Conservation (phyloP, 2,329 filamentous ascomycete species). For the Ambrosiella cleistominuta region DNA sequence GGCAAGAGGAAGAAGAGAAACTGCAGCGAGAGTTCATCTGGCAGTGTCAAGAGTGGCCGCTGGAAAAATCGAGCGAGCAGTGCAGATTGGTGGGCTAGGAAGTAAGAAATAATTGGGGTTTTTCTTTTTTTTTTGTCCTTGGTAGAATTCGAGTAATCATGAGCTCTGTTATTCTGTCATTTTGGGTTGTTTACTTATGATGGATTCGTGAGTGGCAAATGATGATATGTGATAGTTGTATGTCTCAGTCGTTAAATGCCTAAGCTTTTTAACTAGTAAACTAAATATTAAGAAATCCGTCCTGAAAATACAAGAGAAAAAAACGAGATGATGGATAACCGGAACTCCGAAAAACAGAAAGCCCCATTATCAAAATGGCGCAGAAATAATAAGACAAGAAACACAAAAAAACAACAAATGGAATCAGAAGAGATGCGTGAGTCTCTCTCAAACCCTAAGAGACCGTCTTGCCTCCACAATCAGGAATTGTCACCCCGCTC, state of each 20-base stretch:
- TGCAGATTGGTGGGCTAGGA: not conserved
- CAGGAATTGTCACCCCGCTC: conserved; percentile 64
- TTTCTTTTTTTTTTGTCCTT: not conserved
- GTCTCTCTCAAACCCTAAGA: conserved; percentile 14
- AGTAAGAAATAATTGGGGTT: too few relatives aligned
- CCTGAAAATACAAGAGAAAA: not conserved
- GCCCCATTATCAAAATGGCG: not conserved
- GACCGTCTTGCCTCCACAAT: conserved; percentile 62
- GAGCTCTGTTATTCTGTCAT: not conserved
- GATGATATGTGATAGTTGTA: too few relatives aligned
- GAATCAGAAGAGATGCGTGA: not conserved
- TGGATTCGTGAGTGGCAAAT: not conserved
- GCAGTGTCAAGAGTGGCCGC: not conserved
- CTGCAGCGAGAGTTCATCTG: not conserved
- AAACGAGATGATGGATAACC: not conserved
- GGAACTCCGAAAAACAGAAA: not conserved
- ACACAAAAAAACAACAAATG: not conserved
- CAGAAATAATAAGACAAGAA: not conserved
- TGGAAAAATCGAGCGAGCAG: not conserved
- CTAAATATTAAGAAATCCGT: not conserved
- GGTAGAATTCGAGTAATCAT: not conserved
- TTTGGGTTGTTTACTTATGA: not conserved
- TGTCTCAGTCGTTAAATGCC: too few relatives aligned
- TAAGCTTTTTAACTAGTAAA: not conserved
- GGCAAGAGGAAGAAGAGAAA: not conserved